Conservation (phyloP, 1,139 yeast genomes). For the Candida dubliniensis region DNA sequence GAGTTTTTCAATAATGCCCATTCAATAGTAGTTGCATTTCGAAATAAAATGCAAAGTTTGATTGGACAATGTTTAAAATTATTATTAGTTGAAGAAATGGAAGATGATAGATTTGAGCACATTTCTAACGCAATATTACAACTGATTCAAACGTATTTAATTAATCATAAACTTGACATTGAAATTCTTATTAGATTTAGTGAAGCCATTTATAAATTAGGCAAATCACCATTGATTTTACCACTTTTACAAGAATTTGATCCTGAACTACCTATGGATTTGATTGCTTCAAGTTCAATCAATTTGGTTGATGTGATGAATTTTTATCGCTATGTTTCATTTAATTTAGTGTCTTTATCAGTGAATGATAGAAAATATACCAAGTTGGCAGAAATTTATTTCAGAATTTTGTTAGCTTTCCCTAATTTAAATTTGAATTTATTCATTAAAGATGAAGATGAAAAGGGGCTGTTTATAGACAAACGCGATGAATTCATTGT, state of each 20-base stretch:
- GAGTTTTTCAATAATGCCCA: slow-evolving; percentile 2
- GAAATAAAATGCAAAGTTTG: slow-evolving; percentile 3
- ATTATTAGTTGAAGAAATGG: slow-evolving; percentile 18
- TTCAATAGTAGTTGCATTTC: slow-evolving; percentile 1
- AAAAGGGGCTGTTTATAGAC: neutral
- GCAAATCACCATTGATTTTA: slow-evolving; percentile 21
- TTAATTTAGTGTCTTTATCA: slow-evolving; percentile 18
- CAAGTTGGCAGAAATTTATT: slow-evolving; percentile 27
- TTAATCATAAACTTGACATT: slow-evolving; percentile 6
- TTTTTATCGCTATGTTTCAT: slow-evolving; percentile 34
- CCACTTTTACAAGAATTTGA: slow-evolving; percentile 18
- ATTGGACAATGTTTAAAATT: slow-evolving; percentile 15
- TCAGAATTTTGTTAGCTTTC: slow-evolving; percentile 24
- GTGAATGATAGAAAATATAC: slow-evolving; percentile 12
- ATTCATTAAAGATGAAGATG: slow-evolving; percentile 9
- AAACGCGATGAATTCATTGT: slow-evolving; percentile 11
- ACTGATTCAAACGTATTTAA: slow-evolving; percentile 9
- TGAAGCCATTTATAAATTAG: slow-evolving; percentile 24
- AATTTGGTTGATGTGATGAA: slow-evolving; percentile 24
- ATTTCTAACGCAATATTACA: slow-evolving; percentile 6
- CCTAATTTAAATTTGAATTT: slow-evolving; percentile 23
- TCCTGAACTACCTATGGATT: slow-evolving; percentile 25
- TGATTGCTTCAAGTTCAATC: slow-evolving; percentile 17
- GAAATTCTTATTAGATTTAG: slow-evolving; percentile 23
- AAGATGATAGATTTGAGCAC: slow-evolving; percentile 12